These are phyloP conservation scores for Acanthamoeba royreba DNA, from an alignment of 208 protist genomes.

Conservation along the genomic window DNA sequence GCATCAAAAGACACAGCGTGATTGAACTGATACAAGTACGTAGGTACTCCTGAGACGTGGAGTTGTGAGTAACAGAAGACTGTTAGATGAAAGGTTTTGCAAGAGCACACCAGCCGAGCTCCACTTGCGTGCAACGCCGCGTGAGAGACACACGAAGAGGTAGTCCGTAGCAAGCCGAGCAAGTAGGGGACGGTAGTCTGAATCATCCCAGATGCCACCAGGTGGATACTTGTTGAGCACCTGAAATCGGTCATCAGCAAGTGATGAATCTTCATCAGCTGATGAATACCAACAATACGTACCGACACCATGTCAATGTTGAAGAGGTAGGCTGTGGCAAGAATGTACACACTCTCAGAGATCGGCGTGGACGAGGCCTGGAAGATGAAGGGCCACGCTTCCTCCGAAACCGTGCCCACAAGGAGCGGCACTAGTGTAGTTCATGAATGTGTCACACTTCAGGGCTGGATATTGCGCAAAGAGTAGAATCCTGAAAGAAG, in stretches of 20 bases:
- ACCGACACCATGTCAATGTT: neutral
- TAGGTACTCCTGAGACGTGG: neutral
- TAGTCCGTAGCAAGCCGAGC: slow-evolving; percentile 48
- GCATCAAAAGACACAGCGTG: slow-evolving; percentile 25
- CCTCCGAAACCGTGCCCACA: slow-evolving; percentile 34
- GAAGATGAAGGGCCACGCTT: slow-evolving; percentile 50
- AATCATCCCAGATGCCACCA: neutral
- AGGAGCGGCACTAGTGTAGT: slow-evolving; percentile 45
- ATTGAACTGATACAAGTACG: slow-evolving; percentile 47
- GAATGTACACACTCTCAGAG: neutral
- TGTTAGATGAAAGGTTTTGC: too few species aligned
- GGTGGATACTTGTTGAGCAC: neutral
- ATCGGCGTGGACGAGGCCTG: slow-evolving; percentile 19
- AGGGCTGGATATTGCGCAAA: too few species aligned
- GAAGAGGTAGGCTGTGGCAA: neutral
- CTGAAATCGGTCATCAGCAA: neutral
- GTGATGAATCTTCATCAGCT: neutral
- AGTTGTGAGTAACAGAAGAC: too few species aligned
- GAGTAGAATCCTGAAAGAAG: too few species aligned
- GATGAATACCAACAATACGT: neutral
- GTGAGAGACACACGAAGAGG: slow-evolving; percentile 52
- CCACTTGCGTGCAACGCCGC: neutral
- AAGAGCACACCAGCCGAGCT: neutral
- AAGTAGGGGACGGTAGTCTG: slow-evolving; percentile 37
- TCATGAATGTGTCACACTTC: too few species aligned